Conservation (phyloP, 257 asterid genomes). For the Nicotiana attenuata region DNA sequence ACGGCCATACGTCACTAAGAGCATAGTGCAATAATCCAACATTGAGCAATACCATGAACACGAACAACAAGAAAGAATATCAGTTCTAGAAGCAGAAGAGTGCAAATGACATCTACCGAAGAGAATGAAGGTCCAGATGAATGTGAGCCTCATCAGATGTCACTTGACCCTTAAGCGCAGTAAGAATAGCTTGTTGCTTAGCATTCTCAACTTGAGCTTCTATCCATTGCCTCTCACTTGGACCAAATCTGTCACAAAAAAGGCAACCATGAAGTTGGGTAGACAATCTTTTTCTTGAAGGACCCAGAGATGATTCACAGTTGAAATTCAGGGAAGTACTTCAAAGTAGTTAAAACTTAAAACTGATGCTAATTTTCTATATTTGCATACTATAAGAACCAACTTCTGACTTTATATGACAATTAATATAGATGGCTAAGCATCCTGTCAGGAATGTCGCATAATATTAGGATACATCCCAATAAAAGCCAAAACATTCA, state of each 20-base stretch:
- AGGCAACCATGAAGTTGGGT: slow-evolving; percentile 18
- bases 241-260: slow-evolving; percentile 70
- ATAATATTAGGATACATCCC: not conserved
- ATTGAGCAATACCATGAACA: not conserved
- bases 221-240: slow-evolving; percentile 97
- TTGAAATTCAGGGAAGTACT: not conserved
- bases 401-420: not conserved
- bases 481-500: not conserved
- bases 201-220: slow-evolving; percentile 99
- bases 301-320: not conserved
- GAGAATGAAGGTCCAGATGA: slow-evolving; percentile 98
- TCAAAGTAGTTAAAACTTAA: not conserved
- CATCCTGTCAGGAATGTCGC: not conserved
- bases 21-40: not conserved
- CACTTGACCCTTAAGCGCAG: slow-evolving; percentile 88
- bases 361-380: not conserved
- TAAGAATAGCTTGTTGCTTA: slow-evolving; percentile 87
- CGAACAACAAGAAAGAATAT: not conserved
- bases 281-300: not conserved
- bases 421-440: not conserved
- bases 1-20: not conserved
- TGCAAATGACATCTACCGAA: slow-evolving; percentile 43
- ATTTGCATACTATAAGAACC: not conserved
- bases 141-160: slow-evolving; percentile 98
- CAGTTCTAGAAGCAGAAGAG: not conserved